Evolutionary conservation across 169 alveolate genomes (phyloP), one percentile per base, ranked within the genome.

Genomic region (Plasmodium vinckei): DNA sequence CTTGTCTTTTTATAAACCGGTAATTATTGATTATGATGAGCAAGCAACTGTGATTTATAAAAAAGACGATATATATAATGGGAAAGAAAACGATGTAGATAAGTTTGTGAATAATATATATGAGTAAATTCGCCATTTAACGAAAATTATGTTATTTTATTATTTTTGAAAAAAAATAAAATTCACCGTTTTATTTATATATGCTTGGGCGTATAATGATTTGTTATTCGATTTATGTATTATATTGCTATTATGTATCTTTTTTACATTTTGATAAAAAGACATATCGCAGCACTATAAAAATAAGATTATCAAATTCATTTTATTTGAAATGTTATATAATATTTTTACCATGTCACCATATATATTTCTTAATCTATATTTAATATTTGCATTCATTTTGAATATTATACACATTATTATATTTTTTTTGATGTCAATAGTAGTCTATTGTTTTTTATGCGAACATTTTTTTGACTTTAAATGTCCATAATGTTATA

Each of bases 31-130:
- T 27, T 79, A 79, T 53, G 89, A 79, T 19, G 89, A 79, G 47
- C 89, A 79, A 67, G 89, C 89, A 53, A 79, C 89, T 10, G 89
- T 79, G n/a, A 79, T 79, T 27, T 79, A 79, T 79, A 79, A 65
- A 70, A 79, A 79, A 61, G 89, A 67, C 17, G 89, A 79, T 67
- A 79, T 79, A 65, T 79, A 79, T 79, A 79, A 56, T 46, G 68
- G 68, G 47, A 79, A 56, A 60, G 89, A 79, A 67, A 79, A 79
- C 25, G 68, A 79, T 46, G 79, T 79, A n/a, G 65, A 70, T 68
- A 67, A 67, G 33, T 79, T 79, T 79, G 89, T 79, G 63, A 79
- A 79, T 79, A 79, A 79, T 47, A 82, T 79, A n/a, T 79, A 79
- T 47, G 84, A 79, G 15, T 79, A 57, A 77, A 27, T 1, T 19